A percentile compares a stretch with the other conserved stretches of the same genome.
phyloP scores from a whole-genome alignment of 2,329 filamentous ascomycete species.

The Chalara sp. region DNA sequence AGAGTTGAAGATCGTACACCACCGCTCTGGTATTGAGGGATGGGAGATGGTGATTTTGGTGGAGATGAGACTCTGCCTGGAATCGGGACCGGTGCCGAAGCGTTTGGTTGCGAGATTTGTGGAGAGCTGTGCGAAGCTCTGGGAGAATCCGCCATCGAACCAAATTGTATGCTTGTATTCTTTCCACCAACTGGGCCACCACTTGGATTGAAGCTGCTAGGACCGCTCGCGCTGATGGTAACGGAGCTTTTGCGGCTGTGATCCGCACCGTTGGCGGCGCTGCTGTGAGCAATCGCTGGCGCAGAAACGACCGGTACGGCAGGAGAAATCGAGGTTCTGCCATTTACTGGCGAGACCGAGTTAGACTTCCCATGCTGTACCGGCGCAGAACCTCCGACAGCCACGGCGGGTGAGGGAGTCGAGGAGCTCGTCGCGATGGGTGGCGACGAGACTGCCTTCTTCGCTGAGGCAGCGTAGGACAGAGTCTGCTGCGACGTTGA shows the following conservation, averaged over 20 bases:
- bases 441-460: slow-evolving; percentile 56
- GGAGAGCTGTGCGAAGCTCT: slow-evolving; percentile 62
- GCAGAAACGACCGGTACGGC: slow-evolving; percentile 55
- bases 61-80: slow-evolving; percentile 70
- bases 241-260: slow-evolving; percentile 85
- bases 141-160: slow-evolving; percentile 64
- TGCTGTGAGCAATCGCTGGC: slow-evolving; percentile 56
- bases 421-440: slow-evolving; percentile 53
- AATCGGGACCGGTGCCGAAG: slow-evolving; percentile 54
- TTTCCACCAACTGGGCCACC: slow-evolving; percentile 57
- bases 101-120: slow-evolving; percentile 36
- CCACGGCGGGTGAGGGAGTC: slow-evolving; percentile 45
- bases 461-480: slow-evolving; percentile 63
- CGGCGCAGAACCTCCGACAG: slow-evolving; percentile 46
- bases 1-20: slow-evolving; percentile 73
- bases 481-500: slow-evolving; percentile 44
- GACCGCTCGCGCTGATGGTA: slow-evolving; percentile 80
- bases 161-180: slow-evolving; percentile 72
- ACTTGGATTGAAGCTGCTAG: slow-evolving; percentile 70
- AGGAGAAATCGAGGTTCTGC: slow-evolving; percentile 65
- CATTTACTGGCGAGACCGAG: slow-evolving; percentile 77
- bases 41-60: slow-evolving; percentile 83
- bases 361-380: slow-evolving; percentile 55
- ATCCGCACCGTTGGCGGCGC: slow-evolving; percentile 55
- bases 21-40: slow-evolving; percentile 81